Conservation (phyloP, 2,329 filamentous ascomycete genomes). For the Claviceps capensis region DNA sequence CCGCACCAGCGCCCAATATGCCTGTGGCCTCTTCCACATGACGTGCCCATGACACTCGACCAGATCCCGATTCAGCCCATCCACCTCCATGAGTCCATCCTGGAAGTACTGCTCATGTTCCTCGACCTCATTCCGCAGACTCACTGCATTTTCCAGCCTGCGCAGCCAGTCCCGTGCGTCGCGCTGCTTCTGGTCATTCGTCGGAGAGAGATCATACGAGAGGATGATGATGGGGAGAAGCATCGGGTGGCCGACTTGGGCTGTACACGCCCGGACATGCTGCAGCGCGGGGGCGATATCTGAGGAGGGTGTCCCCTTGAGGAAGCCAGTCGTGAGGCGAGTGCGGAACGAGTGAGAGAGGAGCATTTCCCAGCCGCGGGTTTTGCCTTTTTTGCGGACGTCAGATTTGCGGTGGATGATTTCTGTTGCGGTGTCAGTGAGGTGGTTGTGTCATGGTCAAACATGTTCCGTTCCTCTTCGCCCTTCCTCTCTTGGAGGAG, state of each 20-base stretch:
- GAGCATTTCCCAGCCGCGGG: constrained; percentile 51
- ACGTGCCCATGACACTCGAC: constrained; percentile 51
- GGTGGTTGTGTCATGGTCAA: too few species aligned
- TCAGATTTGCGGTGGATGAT: constrained; percentile 54
- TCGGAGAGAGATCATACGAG: constrained; percentile 40
- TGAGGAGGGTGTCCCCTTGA: constrained; percentile 46
- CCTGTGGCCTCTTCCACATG: constrained; percentile 49
- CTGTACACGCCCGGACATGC: constrained; percentile 35
- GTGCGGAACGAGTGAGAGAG: constrained; percentile 43
- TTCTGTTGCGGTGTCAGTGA: constrained; percentile 21
- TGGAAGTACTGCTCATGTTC: constrained; percentile 41
- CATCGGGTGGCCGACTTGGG: constrained; percentile 42
- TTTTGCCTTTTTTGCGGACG: constrained; percentile 49
- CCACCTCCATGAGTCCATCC: constrained; percentile 38
- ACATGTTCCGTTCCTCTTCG: too few species aligned
- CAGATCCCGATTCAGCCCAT: constrained; percentile 46
- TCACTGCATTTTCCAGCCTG: constrained; percentile 46
- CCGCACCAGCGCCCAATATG: constrained; percentile 39
- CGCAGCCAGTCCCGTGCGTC: constrained; percentile 49
- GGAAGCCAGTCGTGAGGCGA: constrained; percentile 43
- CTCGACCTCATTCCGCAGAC: constrained; percentile 45
- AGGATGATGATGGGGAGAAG: constrained; percentile 45
- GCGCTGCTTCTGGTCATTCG: constrained; percentile 47
- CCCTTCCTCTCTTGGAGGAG: too few species aligned
- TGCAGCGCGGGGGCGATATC: constrained; percentile 35